Conservation (phyloP, 768 basidiomycete species). For the Chiua virens region DNA sequence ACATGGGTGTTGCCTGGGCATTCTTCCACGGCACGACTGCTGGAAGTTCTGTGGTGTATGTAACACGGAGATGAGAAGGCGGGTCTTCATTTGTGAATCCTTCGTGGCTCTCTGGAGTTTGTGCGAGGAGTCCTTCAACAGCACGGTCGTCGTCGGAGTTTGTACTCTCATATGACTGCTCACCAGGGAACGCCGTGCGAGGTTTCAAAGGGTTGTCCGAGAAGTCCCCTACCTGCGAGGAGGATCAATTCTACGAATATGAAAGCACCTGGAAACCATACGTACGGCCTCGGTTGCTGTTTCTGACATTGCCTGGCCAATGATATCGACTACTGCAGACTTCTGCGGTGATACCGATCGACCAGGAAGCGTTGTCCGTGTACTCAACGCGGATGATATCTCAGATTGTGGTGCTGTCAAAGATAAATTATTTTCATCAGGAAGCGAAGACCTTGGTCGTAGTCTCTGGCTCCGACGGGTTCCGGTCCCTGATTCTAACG, state of each 20-base stretch:
- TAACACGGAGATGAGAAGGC: constrained; percentile 38
- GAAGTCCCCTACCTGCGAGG: constrained; percentile 31
- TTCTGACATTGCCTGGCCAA: constrained; percentile 25
- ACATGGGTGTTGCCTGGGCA: constrained; percentile 33
- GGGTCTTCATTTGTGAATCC: constrained; percentile 31
- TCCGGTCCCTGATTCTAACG: constrained; percentile 33
- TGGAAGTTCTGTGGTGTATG: constrained; percentile 35
- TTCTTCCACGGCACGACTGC: constrained; percentile 36
- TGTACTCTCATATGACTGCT: constrained; percentile 33
- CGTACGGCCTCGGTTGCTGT: constrained; percentile 31
- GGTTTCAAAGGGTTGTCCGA: constrained; percentile 25
- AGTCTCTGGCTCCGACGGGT: constrained; percentile 37
- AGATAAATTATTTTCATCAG: constrained; percentile 33
- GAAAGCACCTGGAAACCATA: constrained; percentile 28
- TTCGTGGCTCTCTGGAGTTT: constrained; percentile 32
- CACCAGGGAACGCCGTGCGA: constrained; percentile 27
- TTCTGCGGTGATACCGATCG: constrained; percentile 37
- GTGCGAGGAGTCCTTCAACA: constrained; percentile 33
- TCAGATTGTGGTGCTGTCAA: constrained; percentile 26
- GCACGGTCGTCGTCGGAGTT: constrained; percentile 38
- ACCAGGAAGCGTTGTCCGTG: constrained; percentile 32
- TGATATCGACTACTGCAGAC: constrained; percentile 19
- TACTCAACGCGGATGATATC: constrained; percentile 26
- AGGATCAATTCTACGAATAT: constrained; percentile 29
- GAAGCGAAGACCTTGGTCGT: constrained; percentile 30